Evolutionary conservation across 495 filamentous ascomycete species (phyloP).

Genomic region (Hyaloscypha hepaticicola): DNA sequence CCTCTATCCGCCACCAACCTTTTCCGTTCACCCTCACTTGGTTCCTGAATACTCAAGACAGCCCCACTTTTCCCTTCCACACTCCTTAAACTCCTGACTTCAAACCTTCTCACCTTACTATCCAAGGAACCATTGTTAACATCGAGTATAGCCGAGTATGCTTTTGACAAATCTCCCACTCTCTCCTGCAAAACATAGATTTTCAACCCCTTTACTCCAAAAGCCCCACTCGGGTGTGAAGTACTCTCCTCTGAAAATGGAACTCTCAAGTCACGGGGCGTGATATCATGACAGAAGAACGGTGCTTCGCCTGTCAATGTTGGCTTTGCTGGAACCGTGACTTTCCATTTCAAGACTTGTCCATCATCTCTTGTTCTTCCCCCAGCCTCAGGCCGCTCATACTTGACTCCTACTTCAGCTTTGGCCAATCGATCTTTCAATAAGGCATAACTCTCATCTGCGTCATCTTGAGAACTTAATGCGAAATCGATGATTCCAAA

Average conservation of each 20-base stretch:
- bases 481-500: slow-evolving; percentile 55
- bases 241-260: slow-evolving; percentile 36
- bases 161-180: slow-evolving; percentile 24
- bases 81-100: not conserved
- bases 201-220: slow-evolving; percentile 45
- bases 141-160: slow-evolving; percentile 35
- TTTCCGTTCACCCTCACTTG: not conserved
- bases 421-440: slow-evolving; percentile 34
- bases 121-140: not conserved
- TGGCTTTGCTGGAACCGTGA: slow-evolving; percentile 45
- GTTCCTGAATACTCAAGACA: not conserved
- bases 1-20: not conserved
- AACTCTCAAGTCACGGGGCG: slow-evolving; percentile 44
- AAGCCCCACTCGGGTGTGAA: slow-evolving; percentile 44
- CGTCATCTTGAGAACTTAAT: slow-evolving; percentile 39
- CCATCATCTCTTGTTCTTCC: slow-evolving; percentile 47
- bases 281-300: slow-evolving; percentile 59
- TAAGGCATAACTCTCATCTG: slow-evolving; percentile 24
- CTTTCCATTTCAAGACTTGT: slow-evolving; percentile 47
- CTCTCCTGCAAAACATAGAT: slow-evolving; percentile 33
- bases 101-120: not conserved
- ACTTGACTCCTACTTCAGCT: slow-evolving; percentile 40
- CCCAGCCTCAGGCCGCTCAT: slow-evolving; percentile 41
- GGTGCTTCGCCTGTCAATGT: slow-evolving; percentile 40
- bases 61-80: not conserved